These are phyloP conservation scores for Sphagnum tenellum DNA, from an alignment of 225 moss, liverwort and hornwort genomes.

Conservation along the genomic window DNA sequence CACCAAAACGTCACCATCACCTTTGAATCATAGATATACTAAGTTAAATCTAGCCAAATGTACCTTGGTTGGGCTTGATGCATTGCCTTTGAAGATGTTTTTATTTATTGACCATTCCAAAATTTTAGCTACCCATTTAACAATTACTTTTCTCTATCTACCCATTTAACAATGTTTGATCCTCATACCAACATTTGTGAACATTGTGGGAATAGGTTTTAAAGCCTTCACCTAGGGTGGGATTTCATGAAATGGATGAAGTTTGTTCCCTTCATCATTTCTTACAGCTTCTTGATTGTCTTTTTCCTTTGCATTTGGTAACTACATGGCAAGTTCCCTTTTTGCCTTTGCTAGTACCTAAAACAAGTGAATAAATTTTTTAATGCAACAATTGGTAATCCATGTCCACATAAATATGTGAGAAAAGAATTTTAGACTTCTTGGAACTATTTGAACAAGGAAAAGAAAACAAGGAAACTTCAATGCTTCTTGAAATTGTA, in stretches of 20 bases:
- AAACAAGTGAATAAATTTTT: constrained; percentile 4
- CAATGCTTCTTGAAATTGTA: too few species aligned
- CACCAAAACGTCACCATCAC: too few species aligned
- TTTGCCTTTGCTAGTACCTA: constrained; percentile 93
- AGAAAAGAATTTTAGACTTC: too few species aligned
- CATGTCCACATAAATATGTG: not conserved
- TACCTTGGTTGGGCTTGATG: too few species aligned
- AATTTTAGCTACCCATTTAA: constrained; percentile 71
- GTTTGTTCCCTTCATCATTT: constrained; percentile 22
- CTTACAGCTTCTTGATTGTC: constrained; percentile 3
- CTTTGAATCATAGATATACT: too few species aligned
- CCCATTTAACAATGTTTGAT: too few species aligned
- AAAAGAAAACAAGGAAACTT: too few species aligned
- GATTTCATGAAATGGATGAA: constrained; percentile 35
- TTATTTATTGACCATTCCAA: constrained; percentile 83
- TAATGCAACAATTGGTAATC: not conserved
- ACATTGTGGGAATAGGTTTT: constrained; percentile 81
- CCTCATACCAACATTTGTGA: constrained; percentile 91
- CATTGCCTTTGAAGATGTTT: constrained; percentile 88
- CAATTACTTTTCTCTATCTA: too few species aligned
- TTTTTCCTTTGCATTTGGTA: constrained; percentile 30
- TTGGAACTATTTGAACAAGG: too few species aligned
- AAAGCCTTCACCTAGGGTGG: constrained; percentile 69
- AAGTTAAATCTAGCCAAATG: not conserved
- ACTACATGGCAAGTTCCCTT: constrained; percentile 55